phyloP scores from a whole-genome alignment of 192 early-diverging fungal species.

The Allomyces arbusculus region DNA sequence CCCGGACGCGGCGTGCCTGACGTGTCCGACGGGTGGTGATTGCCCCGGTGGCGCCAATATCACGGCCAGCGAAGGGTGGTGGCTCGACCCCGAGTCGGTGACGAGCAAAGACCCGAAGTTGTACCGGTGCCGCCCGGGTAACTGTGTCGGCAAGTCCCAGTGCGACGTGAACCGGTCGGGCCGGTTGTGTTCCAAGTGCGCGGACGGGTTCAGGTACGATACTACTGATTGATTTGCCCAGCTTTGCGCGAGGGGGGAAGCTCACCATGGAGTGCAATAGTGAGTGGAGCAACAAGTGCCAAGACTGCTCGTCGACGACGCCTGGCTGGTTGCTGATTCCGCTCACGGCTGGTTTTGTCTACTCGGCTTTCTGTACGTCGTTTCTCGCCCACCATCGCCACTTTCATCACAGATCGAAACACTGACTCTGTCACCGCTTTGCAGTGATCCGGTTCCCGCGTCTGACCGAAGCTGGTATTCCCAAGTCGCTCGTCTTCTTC shows the following conservation, averaged over 20 bases:
- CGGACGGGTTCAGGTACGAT: neutral
- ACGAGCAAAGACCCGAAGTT: neutral
- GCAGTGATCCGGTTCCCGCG: neutral
- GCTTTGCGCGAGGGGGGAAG: too few species aligned
- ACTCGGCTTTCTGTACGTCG: neutral
- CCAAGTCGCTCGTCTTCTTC: neutral
- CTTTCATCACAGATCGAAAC: too few species aligned
- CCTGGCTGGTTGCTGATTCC: neutral
- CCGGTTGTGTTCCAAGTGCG: neutral
- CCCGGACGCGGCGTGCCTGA: neutral
- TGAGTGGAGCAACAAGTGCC: neutral
- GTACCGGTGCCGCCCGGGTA: neutral
- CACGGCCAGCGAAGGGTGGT: neutral
- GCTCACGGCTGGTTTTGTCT: neutral
- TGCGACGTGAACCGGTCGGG: neutral
- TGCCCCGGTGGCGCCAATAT: neutral
- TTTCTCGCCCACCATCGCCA: too few species aligned
- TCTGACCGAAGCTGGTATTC: neutral
- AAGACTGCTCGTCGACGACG: neutral
- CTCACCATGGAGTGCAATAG: neutral
- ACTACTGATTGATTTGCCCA: neutral
- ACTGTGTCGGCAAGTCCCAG: neutral
- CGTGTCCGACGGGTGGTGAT: neutral
- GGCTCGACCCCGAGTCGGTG: neutral
- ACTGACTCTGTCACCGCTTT: neutral